Evolutionary conservation across 1,139 yeast species (phyloP), one percentile per base, ranked within the genome.

Genomic region (Blastobotrys indianensis): DNA sequence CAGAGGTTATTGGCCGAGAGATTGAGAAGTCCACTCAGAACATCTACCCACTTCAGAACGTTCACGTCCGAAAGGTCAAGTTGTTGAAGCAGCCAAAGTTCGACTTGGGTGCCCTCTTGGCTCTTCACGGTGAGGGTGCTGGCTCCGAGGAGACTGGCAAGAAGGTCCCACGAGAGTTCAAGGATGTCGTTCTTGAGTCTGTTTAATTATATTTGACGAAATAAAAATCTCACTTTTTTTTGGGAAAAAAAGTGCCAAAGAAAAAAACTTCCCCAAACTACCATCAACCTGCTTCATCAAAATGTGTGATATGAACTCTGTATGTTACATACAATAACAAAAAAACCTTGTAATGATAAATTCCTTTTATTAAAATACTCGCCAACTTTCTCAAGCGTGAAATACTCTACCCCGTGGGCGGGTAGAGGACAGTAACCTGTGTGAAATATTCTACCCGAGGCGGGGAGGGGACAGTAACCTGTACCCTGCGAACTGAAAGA

Each of bases 1-100:
- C 94, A 67, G 94, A 85, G 75, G 90, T 85, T 60, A 85, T 85
- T 69, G 88, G 90, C 69, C 86, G 87, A 72, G 94, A 85, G 74
- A 85, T 85, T 63, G 90, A 84, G 74, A 84, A 83, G 78, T 79
- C 88, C 58, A 80, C 94, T 61, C 83, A 80, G 72, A 75, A 81
- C 65, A 82, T 85, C 76, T 83, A 75, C 82, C 94, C 94, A 66
- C 79, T 85, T 69, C 94, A 85, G 75, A 85, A 85, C 76, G 90
- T 85, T 66, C 87, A 83, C 80, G 81, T 85, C 70, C 85, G 94
- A 78, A 85, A 85, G 79, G 94, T 85, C 64, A 85, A 85, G 79
- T 78, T 85, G 72, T 82, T 85, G 74, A 85, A 85, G 76, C 88
- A 82, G 75, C 94, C 94, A 70, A 84, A 84, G 77, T 82, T 84